These are phyloP conservation scores for Rhizophora mangle DNA, from an alignment of 345 rosid genomes.

Conservation along the genomic window DNA sequence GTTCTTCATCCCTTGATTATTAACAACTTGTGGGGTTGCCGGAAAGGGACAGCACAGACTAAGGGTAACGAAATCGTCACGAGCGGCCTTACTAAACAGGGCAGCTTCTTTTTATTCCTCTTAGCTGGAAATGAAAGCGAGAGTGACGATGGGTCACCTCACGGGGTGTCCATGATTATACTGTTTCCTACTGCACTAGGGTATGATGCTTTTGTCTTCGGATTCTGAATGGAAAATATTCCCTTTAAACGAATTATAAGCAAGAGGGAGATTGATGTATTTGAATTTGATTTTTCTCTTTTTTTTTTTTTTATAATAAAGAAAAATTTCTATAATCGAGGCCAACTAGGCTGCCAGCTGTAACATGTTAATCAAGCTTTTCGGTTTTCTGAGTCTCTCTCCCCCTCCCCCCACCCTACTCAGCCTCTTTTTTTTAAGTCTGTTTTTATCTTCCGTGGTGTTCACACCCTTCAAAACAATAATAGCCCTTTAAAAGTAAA, in stretches of 20 bases:
- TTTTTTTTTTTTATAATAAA: no score
- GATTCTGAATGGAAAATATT: background rate
- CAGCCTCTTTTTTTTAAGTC: no score
- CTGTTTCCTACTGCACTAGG: background rate
- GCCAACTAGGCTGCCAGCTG: background rate
- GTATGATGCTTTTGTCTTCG: background rate
- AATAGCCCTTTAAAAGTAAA: background rate
- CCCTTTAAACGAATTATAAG: background rate
- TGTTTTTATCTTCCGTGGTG: no score
- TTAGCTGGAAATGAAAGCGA: background rate
- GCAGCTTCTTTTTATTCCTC: background rate
- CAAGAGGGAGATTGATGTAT: no score
- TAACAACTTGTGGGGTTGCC: no score
- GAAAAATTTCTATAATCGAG: background rate
- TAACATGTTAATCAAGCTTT: background rate
- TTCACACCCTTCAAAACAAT: background rate
- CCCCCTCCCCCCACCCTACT: no score
- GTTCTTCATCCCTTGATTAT: no score
- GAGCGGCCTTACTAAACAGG: background rate
- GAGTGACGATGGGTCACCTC: background rate
- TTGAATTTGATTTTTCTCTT: no score
- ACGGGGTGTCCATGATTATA: conserved; percentile 5
- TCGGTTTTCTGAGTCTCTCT: no score
- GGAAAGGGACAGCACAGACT: no score
- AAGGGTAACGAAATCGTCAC: no score